phyloP scores from a whole-genome alignment of 352 stramenopile genomes.

The Phytophthora sp. region DNA sequence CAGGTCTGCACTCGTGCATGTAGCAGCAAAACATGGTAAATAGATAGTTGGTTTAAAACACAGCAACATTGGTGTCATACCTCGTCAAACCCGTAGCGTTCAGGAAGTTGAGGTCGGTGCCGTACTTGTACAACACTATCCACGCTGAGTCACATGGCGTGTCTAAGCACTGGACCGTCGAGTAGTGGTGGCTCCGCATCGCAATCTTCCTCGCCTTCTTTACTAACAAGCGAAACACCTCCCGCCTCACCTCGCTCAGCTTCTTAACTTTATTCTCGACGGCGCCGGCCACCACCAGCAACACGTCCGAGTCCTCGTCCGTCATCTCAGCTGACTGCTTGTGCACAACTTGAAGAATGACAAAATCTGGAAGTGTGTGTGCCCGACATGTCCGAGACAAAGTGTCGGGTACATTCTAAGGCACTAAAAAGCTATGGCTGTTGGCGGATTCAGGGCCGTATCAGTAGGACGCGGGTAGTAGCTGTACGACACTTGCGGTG shows the following conservation, averaged over 20 bases:
- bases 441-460: constrained; percentile 4
- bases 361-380: constrained; percentile 5
- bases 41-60: neutral
- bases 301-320: neutral
- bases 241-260: neutral
- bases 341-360: constrained; percentile 8
- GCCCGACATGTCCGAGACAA: neutral
- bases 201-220: neutral
- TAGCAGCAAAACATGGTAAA: neutral
- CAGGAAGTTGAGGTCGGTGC: neutral
- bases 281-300: neutral
- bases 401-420: constrained; percentile 9
- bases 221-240: neutral
- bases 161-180: neutral
- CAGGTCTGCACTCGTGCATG: no score
- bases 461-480: neutral
- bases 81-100: constrained; percentile 1
- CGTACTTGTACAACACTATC: constrained; percentile 2
- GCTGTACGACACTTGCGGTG: constrained; percentile 6
- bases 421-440: neutral
- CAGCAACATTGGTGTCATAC: neutral
- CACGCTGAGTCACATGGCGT: neutral
- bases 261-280: neutral
- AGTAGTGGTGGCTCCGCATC: constrained; percentile 4
- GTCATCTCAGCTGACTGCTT: neutral